Evolutionary conservation across 2,329 filamentous ascomycete species (phyloP), one percentile per base, ranked within the genome.

Genomic region (Stemphylium lycopersici): DNA sequence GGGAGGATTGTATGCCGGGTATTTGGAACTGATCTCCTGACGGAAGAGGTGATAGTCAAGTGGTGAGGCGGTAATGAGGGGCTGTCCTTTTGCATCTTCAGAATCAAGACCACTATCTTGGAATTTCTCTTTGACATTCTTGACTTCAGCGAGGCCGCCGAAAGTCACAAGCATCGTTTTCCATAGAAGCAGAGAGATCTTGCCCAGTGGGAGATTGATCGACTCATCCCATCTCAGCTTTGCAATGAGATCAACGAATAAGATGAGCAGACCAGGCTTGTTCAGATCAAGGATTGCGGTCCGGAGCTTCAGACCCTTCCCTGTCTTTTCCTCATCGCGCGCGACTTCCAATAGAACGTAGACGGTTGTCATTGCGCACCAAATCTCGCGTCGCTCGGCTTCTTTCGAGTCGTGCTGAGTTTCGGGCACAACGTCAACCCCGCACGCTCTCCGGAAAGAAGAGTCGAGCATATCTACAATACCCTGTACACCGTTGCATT

Each of bases 1-100:
- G 2, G 95, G 95, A 2, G 95, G 93, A 54, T 96, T 89, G 73
- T 99, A 99, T 2, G 95, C 90, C 10, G 95, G 95, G 72, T 99
- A 99, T 77, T 99, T 99, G 2, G 93, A 97, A 13, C 90, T 96
- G 54, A 99, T 93, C 73, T 99, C 95, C 73, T 97, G 93, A 32
- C 95, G 88, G 71, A 99, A 99, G 18, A 93, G 84, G 71, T 99
- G 93, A 70, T 99, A 99, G 69, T 99, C 95, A 10, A 99, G 79
- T 4, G 95, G 95, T 1, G 93, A 97, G 4, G 95, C 93, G 1
- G 90, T 96, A 56, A 99, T 93, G 39, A 90, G 81, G n/a, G 88
- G 88, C 62, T 90, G 88, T 45, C 86, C 84, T 64, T 87, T 87
- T 36, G 75, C 77, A 58, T 80, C 77, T 55, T 83, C 83, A 33